phyloP scores from a whole-genome alignment of 1,284 basidiomycete genomes.

The Sanguinoderma infundibulare region DNA sequence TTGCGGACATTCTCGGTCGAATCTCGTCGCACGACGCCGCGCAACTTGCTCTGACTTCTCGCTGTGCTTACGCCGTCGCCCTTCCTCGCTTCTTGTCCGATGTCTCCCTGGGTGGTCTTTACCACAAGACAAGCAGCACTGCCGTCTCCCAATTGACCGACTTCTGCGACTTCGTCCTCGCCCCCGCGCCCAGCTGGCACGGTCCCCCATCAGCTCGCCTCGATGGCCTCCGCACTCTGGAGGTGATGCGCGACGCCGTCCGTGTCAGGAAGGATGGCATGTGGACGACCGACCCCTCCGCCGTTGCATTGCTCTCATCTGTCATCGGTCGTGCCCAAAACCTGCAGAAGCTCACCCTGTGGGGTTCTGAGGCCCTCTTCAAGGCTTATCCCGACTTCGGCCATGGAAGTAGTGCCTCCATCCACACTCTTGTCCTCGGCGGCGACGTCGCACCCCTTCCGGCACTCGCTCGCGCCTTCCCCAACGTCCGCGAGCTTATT shows the following conservation, averaged over 20 bases:
- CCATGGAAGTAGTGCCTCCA: slow-evolving; percentile 15
- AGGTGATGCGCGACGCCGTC: slow-evolving; percentile 26
- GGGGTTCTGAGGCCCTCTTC: slow-evolving; percentile 27
- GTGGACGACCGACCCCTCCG: slow-evolving; percentile 18
- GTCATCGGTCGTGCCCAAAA: slow-evolving; percentile 17
- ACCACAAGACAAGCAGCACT: slow-evolving; percentile 22
- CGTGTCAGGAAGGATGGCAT: slow-evolving; percentile 16
- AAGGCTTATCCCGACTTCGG: slow-evolving; percentile 21
- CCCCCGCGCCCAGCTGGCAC: slow-evolving; percentile 22
- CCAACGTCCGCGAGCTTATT: slow-evolving; percentile 21
- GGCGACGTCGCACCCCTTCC: slow-evolving; percentile 23
- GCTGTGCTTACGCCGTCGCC: slow-evolving; percentile 19
- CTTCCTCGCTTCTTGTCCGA: slow-evolving; percentile 24
- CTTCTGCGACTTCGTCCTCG: slow-evolving; percentile 25
- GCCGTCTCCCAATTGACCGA: slow-evolving; percentile 23
- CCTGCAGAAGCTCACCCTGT: slow-evolving; percentile 25
- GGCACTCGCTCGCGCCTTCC: slow-evolving; percentile 23
- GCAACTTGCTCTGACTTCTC: slow-evolving; percentile 22
- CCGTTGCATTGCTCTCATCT: slow-evolving; percentile 17
- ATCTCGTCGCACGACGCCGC: slow-evolving; percentile 20
- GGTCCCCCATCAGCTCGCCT: slow-evolving; percentile 16
- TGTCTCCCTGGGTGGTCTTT: slow-evolving; percentile 23
- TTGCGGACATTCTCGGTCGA: slow-evolving; percentile 19
- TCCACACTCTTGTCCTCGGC: slow-evolving; percentile 24
- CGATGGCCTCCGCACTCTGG: slow-evolving; percentile 16